Evolutionary conservation across 2,329 filamentous ascomycete genomes (phyloP).

Genomic region (Sclerotinia minor): DNA sequence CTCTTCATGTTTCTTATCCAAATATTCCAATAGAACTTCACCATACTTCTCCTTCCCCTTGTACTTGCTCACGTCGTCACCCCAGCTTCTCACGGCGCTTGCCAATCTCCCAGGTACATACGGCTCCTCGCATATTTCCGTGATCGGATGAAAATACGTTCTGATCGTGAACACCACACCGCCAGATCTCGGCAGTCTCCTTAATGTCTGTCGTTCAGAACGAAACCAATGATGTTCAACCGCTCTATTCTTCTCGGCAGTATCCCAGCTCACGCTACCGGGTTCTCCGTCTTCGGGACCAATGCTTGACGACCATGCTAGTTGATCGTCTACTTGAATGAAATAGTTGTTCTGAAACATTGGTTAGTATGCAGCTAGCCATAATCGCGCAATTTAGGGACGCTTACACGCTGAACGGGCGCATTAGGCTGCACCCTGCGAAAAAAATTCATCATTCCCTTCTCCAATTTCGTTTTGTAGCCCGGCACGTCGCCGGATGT

Average conservation of each 20-base stretch:
- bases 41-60: slow-evolving; percentile 76
- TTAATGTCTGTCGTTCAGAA: slow-evolving; percentile 63
- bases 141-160: slow-evolving; percentile 60
- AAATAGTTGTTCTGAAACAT: slow-evolving; percentile 76
- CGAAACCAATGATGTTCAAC: slow-evolving; percentile 76
- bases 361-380: slow-evolving; percentile 28
- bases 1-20: slow-evolving; percentile 72
- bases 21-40: slow-evolving; percentile 71
- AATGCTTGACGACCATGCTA: slow-evolving; percentile 76
- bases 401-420: slow-evolving; percentile 49
- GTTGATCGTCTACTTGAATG: slow-evolving; percentile 76
- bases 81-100: slow-evolving; percentile 79
- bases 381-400: slow-evolving; percentile 15
- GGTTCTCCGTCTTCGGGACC: slow-evolving; percentile 66
- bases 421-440: slow-evolving; percentile 66
- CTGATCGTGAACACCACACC: slow-evolving; percentile 64
- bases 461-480: slow-evolving; percentile 69
- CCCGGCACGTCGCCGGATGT: slow-evolving; percentile 74
- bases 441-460: slow-evolving; percentile 82
- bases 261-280: slow-evolving; percentile 64
- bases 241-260: slow-evolving; percentile 70
- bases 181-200: slow-evolving; percentile 54
- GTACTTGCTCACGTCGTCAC: slow-evolving; percentile 71
- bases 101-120: slow-evolving; percentile 78
- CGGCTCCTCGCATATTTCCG: slow-evolving; percentile 58